phyloP scores from a whole-genome alignment of 192 early-diverging fungal species.

The Gaertneriomyces semiglobifer region DNA sequence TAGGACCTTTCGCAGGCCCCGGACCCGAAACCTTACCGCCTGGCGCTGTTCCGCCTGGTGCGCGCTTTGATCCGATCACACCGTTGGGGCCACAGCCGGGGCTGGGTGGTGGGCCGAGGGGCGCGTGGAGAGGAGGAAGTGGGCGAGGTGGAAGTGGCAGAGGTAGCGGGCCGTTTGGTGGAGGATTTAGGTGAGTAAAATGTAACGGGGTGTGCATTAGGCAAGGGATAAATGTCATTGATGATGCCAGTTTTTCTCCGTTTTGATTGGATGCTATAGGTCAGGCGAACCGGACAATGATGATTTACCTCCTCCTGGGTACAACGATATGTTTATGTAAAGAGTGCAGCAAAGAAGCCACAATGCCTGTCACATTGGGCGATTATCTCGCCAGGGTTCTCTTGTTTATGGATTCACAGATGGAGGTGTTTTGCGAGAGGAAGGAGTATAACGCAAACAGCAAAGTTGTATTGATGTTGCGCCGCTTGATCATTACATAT shows the following conservation, averaged over 20 bases:
- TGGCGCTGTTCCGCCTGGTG: conserved; percentile 61
- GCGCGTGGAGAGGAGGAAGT: conserved; percentile 18
- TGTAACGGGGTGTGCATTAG: background rate
- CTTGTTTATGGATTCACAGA: too few relatives aligned
- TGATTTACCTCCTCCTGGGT: conserved; percentile 66
- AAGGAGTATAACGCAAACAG: too few relatives aligned
- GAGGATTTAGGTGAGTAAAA: conserved; percentile 24
- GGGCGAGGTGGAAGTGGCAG: conserved; percentile 29
- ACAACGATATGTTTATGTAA: conserved; percentile 39
- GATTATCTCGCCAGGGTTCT: too few relatives aligned
- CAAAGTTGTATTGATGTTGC: too few relatives aligned
- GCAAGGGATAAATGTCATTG: background rate
- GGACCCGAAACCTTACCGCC: conserved; percentile 57
- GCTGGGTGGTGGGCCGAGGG: conserved; percentile 11
- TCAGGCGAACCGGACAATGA: conserved; percentile 73
- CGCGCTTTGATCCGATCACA: conserved; percentile 87
- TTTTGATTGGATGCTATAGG: background rate
- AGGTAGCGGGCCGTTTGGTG: conserved; percentile 1
- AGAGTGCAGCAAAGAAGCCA: background rate
- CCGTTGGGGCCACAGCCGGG: conserved; percentile 65
- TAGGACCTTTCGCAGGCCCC: conserved; percentile 41
- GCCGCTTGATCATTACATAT: too few relatives aligned
- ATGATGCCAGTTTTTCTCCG: background rate
- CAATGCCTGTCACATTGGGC: too few relatives aligned
- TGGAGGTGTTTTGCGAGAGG: too few relatives aligned